Base-by-base conservation (phyloP, 805 yeast species). In the Sugiyamaella chiloensis region DNA sequence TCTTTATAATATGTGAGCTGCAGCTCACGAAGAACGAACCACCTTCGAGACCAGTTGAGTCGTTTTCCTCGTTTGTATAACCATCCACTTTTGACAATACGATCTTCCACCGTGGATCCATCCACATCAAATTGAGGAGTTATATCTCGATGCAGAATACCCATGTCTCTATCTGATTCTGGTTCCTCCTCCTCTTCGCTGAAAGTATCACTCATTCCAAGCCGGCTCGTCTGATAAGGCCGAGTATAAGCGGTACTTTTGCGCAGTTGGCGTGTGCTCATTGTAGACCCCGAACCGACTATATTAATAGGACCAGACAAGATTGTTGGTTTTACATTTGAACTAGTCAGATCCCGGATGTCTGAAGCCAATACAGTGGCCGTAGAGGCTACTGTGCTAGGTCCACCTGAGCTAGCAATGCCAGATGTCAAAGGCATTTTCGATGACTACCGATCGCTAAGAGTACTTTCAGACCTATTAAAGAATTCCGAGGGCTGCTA, bases 21-120 rank as follows among this genome's bases (percentile, higher is more conserved):
- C 27, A 53, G 47, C 4, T 57, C 59, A n/a, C 70, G 51, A 9
- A 66, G 53, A 5, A 65, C 69, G 27, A 63, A 64, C 69, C 69
- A 65, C n/a, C 64, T 57, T 14, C 62, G 51, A 35, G 48, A 55
- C 69, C 69, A 65, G 17, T 52, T 52, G 52, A 54, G 39, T 21
- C 53, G 42, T 39, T 55, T 55, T 21, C 58, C 51, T 9, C 62
- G 55, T 46, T 60, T 58, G 37, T 54, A 47, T 20, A 63, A 58
- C 67, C 67, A 63, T 11, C 67, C 67, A 41, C 50, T 58, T 39
- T 53, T 54, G 12, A 58, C 23, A 23, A 54, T 44, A 9, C 45
- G 37, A 39, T 41, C 52, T 19, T 41, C 52, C 16, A 26, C 26
- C 24, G 24, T 14, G 6, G 44, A 27, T n/a, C 12, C 20, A 21